Base-by-base conservation (phyloP, 495 filamentous ascomycete genomes). In the Opeltia flavorubescens region DNA sequence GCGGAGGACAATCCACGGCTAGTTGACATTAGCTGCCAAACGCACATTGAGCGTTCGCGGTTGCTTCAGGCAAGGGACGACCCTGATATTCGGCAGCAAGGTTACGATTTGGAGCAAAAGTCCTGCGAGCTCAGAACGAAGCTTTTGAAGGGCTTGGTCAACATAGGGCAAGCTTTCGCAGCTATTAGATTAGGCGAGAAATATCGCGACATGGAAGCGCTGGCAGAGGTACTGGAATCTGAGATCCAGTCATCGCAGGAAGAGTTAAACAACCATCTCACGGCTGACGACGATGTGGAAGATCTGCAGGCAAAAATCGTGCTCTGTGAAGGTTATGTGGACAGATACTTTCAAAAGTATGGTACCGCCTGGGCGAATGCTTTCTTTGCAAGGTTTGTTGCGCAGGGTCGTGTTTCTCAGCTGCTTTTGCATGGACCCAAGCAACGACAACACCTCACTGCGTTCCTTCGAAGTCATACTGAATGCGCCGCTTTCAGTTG, bases 401-500 rank as follows among this genome's bases (percentile, higher is more conserved):
- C 73, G 12, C 72, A 72, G 50, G 75, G 75, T 29, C 70, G 76
- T 3, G 68, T 86, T 7, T 72, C 77, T 24, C 67, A 70, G 0
- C 70, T 95, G 26, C 72, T 99, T 48, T 72, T 75, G 23, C 79
- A 82, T 34, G 70, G 72, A 3, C 62, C 66, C 35, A 66, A 75
- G 49, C 78, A 79, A 50, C 77, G 79, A 58, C 59, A 66, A 25
- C 77, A 76, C 50, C 66, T 87, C 20, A 94, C 87, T 9, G 67
- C 66, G 26, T 96, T 86, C 56, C 67, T 96, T 36, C 76, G 83
- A 26, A 75, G 69, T 24, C 71, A 79, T 51, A 74, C 76, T 8
- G 63, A 76, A 51, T 80, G 84, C 38, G 76, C 78, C 31, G 84
- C 83, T 54, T 61, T 95, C n/a, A 72, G 80, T 31, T 98, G 91